Evolutionary conservation across 2,329 filamentous ascomycete genomes (phyloP).

Genomic region (Xylariaceae sp.): DNA sequence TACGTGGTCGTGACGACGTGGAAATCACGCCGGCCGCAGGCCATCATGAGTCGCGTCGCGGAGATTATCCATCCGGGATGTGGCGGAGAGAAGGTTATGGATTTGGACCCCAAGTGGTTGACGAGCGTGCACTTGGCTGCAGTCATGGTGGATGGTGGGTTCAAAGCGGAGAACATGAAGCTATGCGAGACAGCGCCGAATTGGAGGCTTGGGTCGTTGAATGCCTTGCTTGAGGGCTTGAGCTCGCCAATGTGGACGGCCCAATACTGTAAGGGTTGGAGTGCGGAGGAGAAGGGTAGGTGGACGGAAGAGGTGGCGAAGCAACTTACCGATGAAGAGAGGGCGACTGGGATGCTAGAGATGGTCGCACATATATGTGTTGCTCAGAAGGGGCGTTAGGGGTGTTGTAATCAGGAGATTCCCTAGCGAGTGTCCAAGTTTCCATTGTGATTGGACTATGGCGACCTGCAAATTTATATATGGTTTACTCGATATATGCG

Average conservation of each 20-base stretch:
- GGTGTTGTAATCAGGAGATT: neutral
- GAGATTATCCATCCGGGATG: conserved; percentile 25
- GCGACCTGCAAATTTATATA: neutral
- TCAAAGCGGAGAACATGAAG: conserved; percentile 22
- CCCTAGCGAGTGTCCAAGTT: no score
- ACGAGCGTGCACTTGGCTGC: conserved; percentile 32
- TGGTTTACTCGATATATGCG: neutral
- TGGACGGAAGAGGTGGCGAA: conserved; percentile 33
- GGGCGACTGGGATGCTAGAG: conserved; percentile 24
- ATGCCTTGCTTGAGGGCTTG: conserved; percentile 23
- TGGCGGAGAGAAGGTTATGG: conserved; percentile 19
- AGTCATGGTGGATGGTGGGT: conserved; percentile 32
- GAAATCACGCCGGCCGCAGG: conserved; percentile 29
- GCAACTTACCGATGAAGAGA: conserved; percentile 33
- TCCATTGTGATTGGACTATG: neutral
- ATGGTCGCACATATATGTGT: conserved; percentile 37
- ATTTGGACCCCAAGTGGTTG: conserved; percentile 32
- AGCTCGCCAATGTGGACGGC: conserved; percentile 35
- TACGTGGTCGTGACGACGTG: conserved; percentile 35
- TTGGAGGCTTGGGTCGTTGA: conserved; percentile 28
- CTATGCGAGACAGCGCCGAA: conserved; percentile 23
- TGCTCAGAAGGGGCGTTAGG: conserved; percentile 21
- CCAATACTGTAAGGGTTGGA: conserved; percentile 34
- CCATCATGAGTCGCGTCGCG: conserved; percentile 24
- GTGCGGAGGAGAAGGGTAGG: conserved; percentile 28